Base-by-base conservation (phyloP, 768 basidiomycete genomes). In the Phaffia australis region DNA sequence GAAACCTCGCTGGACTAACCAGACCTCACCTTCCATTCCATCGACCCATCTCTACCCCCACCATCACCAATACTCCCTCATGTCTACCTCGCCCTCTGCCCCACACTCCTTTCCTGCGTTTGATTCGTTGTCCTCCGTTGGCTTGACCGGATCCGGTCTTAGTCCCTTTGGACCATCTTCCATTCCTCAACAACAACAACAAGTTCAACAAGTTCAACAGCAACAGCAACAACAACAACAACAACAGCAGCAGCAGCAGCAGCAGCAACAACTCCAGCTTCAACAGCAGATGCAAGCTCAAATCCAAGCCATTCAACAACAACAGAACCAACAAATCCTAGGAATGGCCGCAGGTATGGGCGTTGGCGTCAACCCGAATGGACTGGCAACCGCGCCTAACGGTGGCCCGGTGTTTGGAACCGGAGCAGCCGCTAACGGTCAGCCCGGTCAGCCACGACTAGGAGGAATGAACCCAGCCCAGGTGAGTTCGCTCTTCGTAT, bases 1-100 rank as follows among this genome's bases (percentile, higher is more conserved):
- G 83, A 91, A 91, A 78, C 85, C 89, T 66, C 87, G 89, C 71
- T 89, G 88, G 88, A 88, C 87, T 32, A 87, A 77, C 76, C 64
- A 79, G 78, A 63, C 80, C 74, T 73, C 77, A 80, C 71, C 74
- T 79, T 56, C 76, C 78, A 65, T 75, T 76, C 51, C 77, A 74
- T 64, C 64, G 76, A 21, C 75, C 60, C 51, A 50, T 66, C 25
- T 46, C 35, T 42, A 69, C 84, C 11, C 80, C 88, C 69, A 80
- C 81, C 65, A 82, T 87, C 75, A 87, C 85, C 76, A 85, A 86
- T 1, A 79, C 79, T 72, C 69, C 49, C 48, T 48, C 79, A 60
- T 73, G 72, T 52, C 62, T 66, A 32, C 56, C 58, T 32, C 35
- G 66, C 59, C 60, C 69, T 58, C 56, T 56, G 21, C 68, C 64